Conservation (phyloP, 257 asterid species). For the Plectranthus barbatus region DNA sequence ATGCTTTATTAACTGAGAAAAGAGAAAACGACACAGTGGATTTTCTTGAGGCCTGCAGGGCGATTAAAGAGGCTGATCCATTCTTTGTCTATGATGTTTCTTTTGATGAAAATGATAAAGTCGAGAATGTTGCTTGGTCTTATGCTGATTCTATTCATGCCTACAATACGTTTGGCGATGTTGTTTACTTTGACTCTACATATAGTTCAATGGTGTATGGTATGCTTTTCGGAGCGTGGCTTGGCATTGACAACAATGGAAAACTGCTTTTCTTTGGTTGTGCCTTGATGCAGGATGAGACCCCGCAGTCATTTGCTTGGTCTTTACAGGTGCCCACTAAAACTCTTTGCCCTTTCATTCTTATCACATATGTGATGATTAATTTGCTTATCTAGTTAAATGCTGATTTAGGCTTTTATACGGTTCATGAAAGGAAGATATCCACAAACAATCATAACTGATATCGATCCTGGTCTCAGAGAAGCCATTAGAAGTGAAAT, state of each 20-base stretch:
- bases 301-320: constrained; percentile 42
- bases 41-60: constrained; percentile 54
- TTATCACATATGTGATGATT: neutral
- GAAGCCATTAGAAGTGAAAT: constrained; percentile 59
- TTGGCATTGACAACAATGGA: constrained; percentile 63
- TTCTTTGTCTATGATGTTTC: constrained; percentile 45
- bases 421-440: constrained; percentile 52
- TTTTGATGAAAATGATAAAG: constrained; percentile 45
- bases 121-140: constrained; percentile 67
- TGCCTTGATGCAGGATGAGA: constrained; percentile 56
- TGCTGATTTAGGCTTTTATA: constrained; percentile 43
- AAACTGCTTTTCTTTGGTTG: constrained; percentile 47
- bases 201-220: constrained; percentile 40
- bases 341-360: constrained; percentile 3
- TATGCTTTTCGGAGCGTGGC: constrained; percentile 51
- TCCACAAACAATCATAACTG: constrained; percentile 58
- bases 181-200: constrained; percentile 50
- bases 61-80: constrained; percentile 44
- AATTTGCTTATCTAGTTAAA: constrained; percentile 17
- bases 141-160: constrained; percentile 47
- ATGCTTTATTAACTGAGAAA: constrained; percentile 50
- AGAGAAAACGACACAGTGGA: constrained; percentile 46
- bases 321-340: constrained; percentile 39
- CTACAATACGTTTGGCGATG: constrained; percentile 52
- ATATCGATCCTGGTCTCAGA: constrained; percentile 44